Evolutionary conservation across 768 basidiomycete species (phyloP), one percentile per base, ranked within the genome.

Genomic region (Amanita molliuscula): DNA sequence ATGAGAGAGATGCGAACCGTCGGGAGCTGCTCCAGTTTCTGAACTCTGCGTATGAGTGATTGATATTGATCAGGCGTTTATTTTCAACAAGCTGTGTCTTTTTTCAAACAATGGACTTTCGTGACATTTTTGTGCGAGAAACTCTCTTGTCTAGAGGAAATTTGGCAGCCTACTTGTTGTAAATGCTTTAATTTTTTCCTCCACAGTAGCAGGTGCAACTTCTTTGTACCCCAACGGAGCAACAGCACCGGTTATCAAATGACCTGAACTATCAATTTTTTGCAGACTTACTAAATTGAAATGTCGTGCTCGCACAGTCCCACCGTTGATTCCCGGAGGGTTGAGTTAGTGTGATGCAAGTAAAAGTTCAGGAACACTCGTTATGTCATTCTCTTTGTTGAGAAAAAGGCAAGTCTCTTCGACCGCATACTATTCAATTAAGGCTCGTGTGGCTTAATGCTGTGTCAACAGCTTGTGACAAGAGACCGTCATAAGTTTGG

Each of bases 1-100:
- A 73, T 35, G 78, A 78, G 57, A 64, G 77, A 54, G 80, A 82
- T 52, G 72, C 70, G 16, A 81, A 81, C 50, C 67, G 79, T 35
- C 57, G 70, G 61, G 70, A 76, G 55, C 58, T 81, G 50, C 56
- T 81, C 13, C 66, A 71, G 49, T 81, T 81, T 55, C 56, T 81
- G 53, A 81, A 81, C 55, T 73, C 78, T 25, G 71, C 78, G 10
- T 76, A 63, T 55, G 69, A 67, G 46, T 70, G 44, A 58, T 16
- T 38, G n/a, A n/a, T n/a, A n/a, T n/a, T n/a, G 35, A 34, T 33
- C 34, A 34, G 31, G 10, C 18, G 23, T 33, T 18, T 21, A 33
- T 35, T 36, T 20, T n/a, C n/a, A n/a, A 47, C 20, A 46, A 35
- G 28, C 34, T 33, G 5, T 34, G 20, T 47, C 21, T 21, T 33